These are phyloP conservation scores for Tolypocladium inflatum DNA, from an alignment of 2,329 filamentous ascomycete genomes.

Conservation along the genomic window DNA sequence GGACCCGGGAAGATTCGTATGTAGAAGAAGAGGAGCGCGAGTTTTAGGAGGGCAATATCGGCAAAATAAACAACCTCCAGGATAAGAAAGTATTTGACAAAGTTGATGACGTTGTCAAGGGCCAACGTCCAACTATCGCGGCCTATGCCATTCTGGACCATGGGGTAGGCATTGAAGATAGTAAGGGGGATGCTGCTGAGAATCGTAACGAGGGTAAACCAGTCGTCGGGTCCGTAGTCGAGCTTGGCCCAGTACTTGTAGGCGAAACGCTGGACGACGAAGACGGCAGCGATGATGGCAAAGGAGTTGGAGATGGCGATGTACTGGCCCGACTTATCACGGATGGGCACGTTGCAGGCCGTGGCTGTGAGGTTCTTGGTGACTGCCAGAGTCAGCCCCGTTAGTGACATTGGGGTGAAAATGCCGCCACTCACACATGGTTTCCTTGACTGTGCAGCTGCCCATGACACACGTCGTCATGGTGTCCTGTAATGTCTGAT, in stretches of 20 bases:
- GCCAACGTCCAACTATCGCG: conserved; percentile 40
- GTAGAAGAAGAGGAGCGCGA: conserved; percentile 45
- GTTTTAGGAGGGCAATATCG: conserved; percentile 35
- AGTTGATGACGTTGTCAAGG: conserved; percentile 28
- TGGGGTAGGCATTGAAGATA: conserved; percentile 20
- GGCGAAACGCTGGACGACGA: conserved; percentile 32
- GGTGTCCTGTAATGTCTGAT: conserved; percentile 13
- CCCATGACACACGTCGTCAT: conserved; percentile 16
- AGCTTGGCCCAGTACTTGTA: conserved; percentile 24
- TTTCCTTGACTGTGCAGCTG: conserved; percentile 19
- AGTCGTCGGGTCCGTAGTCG: conserved; percentile 28
- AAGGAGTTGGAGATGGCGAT: conserved; percentile 22
- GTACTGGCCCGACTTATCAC: conserved; percentile 22
- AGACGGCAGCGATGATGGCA: conserved; percentile 25
- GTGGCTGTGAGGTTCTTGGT: conserved; percentile 15
- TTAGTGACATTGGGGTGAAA: neutral
- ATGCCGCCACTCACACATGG: conserved; percentile 16
- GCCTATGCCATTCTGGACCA: conserved; percentile 32
- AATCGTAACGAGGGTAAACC: conserved; percentile 20
- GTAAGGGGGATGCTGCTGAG: conserved; percentile 18
- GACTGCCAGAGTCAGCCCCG: conserved; percentile 4
- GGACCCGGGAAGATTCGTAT: conserved; percentile 39
- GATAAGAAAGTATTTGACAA: conserved; percentile 33
- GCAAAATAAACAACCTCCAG: conserved; percentile 36
- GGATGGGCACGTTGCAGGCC: conserved; percentile 11